phyloP scores from a whole-genome alignment of 768 basidiomycete species.

The Mycena albidolilacea region DNA sequence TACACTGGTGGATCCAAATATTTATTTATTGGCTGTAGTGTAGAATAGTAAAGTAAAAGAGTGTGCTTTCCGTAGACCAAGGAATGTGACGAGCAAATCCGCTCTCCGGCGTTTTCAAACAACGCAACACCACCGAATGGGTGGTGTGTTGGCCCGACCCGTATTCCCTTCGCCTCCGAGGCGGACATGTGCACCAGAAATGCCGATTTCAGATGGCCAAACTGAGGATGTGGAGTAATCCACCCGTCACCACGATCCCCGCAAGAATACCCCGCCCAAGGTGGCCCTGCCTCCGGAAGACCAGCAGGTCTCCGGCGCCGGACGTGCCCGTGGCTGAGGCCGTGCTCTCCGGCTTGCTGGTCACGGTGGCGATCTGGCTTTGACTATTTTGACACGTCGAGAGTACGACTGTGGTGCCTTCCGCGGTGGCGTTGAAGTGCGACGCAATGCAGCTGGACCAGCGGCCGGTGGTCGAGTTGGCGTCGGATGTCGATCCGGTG shows the following conservation, averaged over 20 bases:
- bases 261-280: constrained; percentile 16
- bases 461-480: constrained; percentile 21
- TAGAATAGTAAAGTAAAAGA: background rate
- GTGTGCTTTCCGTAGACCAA: background rate
- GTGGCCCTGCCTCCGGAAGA: background rate
- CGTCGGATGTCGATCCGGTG: background rate
- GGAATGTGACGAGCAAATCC: constrained; percentile 10
- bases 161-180: background rate
- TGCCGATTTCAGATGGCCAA: constrained; percentile 20
- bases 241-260: constrained; percentile 16
- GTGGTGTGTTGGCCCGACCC: background rate
- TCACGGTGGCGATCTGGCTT: constrained; percentile 22
- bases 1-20: background rate
- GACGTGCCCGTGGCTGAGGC: constrained; percentile 4
- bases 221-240: constrained; percentile 18
- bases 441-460: constrained; percentile 31
- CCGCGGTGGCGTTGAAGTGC: constrained; percentile 26
- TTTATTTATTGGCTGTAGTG: background rate
- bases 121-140: background rate
- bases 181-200: background rate
- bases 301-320: background rate
- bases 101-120: background rate
- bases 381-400: constrained; percentile 21
- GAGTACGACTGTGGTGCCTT: constrained; percentile 12
- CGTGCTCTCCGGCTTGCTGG: constrained; percentile 13